Evolutionary conservation across 2,329 filamentous ascomycete genomes (phyloP).

Genomic region (Trichophyton schoenleinii): DNA sequence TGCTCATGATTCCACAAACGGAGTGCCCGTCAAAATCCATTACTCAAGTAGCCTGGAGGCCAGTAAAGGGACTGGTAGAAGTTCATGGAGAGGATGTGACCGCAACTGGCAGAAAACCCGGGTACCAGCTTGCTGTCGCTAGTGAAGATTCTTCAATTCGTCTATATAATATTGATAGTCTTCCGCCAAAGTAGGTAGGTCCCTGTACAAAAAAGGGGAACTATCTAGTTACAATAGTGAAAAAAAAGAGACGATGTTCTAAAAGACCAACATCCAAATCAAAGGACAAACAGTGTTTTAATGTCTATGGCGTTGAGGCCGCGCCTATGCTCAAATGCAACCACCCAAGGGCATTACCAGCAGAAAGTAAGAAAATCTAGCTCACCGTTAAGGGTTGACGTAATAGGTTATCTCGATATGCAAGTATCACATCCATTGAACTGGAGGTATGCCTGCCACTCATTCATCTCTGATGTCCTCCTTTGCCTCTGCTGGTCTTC

Average conservation of each 20-base stretch:
- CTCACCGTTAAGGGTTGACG: slow-evolving; percentile 13
- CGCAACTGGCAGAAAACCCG: slow-evolving; percentile 8
- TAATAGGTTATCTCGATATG: background rate
- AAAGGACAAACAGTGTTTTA: slow-evolving; percentile 6
- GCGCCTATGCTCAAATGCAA: slow-evolving; percentile 11
- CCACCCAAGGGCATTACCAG: slow-evolving; percentile 10
- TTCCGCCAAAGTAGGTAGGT: slow-evolving; percentile 13
- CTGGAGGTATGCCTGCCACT: background rate
- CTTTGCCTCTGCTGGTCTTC: slow-evolving; percentile 37
- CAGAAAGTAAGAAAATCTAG: slow-evolving; percentile 8
- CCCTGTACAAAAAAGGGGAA: background rate
- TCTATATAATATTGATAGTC: slow-evolving; percentile 26
- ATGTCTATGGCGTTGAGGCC: slow-evolving; percentile 16
- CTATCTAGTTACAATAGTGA: slow-evolving; percentile 12
- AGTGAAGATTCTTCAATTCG: slow-evolving; percentile 35
- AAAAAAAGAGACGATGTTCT: slow-evolving; percentile 4
- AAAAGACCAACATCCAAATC: slow-evolving; percentile 8
- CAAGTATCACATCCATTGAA: background rate
- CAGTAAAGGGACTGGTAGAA: slow-evolving; percentile 21
- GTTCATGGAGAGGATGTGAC: slow-evolving; percentile 12
- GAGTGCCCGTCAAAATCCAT: slow-evolving; percentile 52
- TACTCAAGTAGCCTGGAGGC: slow-evolving; percentile 58
- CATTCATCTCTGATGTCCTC: background rate
- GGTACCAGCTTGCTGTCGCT: slow-evolving; percentile 31
- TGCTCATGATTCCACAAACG: slow-evolving; percentile 23